A percentile compares a stretch with the other conserved stretches of the same genome.
Conservation (phyloP, 768 basidiomycete genomes). For the Strobilomyces dryophilus region DNA sequence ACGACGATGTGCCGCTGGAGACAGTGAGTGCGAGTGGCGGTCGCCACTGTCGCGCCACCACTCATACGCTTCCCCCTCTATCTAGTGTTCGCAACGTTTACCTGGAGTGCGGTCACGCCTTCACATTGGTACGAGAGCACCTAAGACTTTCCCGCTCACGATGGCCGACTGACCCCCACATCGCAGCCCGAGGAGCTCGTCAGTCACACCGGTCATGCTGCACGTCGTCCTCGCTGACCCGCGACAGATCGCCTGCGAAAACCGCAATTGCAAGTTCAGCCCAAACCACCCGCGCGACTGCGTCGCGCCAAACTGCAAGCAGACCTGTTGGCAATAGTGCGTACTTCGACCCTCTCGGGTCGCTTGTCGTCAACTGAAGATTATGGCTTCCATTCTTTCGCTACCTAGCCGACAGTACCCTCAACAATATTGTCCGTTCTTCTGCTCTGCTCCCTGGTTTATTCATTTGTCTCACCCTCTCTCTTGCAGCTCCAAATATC, state of each 20-base stretch:
- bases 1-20: constrained; percentile 50
- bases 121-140: constrained; percentile 37
- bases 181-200: constrained; percentile 38
- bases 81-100: constrained; percentile 46
- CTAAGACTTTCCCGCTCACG: not conserved
- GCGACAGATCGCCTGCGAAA: constrained; percentile 46
- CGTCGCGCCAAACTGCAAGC: constrained; percentile 39
- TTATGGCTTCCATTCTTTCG: constrained; percentile 3
- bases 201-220: not conserved
- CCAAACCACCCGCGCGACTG: constrained; percentile 46
- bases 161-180: constrained; percentile 1
- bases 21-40: constrained; percentile 38
- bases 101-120: constrained; percentile 43
- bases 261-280: constrained; percentile 50
- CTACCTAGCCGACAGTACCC: constrained; percentile 38
- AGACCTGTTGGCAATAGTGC: constrained; percentile 49
- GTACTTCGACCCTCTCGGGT: constrained; percentile 1
- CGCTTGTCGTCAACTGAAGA: constrained; percentile 8
- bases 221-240: constrained; percentile 7
- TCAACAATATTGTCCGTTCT: constrained; percentile 42
- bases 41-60: not conserved
- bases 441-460: not conserved
- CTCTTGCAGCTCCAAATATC: constrained; percentile 38
- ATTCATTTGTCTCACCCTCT: not conserved
- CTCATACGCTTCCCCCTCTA: not conserved